Base-by-base conservation (phyloP, 805 yeast genomes). In the Spathaspora arborariae region DNA sequence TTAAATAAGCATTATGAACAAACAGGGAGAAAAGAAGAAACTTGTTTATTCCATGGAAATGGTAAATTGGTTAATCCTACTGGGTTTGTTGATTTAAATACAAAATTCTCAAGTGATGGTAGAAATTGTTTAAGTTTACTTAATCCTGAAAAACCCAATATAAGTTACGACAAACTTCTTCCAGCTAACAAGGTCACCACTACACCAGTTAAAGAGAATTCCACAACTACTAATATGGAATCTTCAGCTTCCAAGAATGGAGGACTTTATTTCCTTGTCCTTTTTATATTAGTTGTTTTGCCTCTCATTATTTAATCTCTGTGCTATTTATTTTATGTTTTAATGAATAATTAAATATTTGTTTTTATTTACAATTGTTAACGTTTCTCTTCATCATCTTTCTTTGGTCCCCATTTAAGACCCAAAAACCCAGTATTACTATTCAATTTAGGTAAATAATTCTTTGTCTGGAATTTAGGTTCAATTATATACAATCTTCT, bases 331-430 rank as follows among this genome's bases (percentile, higher is more conserved):
- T n/a, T 40, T 21, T 24, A 20, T 30, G 20, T 22, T 24, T 21
- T 13, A 22, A 15, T 37, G 42, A 34, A 42, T 35, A 42, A 20
- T 15, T 42, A 37, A 18, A 13, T 4, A 34, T n/a, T n/a, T n/a
- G n/a, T n/a, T 8, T 15, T 15, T 30, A 26, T 37, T 16, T 37
- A 37, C 24, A 37, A 10, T 36, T 43, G 15, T 34, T 43, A 42
- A 39, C 39, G 19, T 39, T 34, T 34, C 41, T 43, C 22, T 27
- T 26, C 35, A 39, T 56, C 54, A 47, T 79, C 80, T 52, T 79
- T 80, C 62, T 78, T 82, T 35, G 91, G 87, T 1, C 96, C 96
- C 96, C 96, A 89, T 56, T 80, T 82, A 43, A 88, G 82, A 24
- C 96, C 96, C 49, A 88, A 70, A 58, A 88, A 85, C 1, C 92